Evolutionary conservation across 768 basidiomycete species (phyloP).

Genomic region (Naganishia antarctica): DNA sequence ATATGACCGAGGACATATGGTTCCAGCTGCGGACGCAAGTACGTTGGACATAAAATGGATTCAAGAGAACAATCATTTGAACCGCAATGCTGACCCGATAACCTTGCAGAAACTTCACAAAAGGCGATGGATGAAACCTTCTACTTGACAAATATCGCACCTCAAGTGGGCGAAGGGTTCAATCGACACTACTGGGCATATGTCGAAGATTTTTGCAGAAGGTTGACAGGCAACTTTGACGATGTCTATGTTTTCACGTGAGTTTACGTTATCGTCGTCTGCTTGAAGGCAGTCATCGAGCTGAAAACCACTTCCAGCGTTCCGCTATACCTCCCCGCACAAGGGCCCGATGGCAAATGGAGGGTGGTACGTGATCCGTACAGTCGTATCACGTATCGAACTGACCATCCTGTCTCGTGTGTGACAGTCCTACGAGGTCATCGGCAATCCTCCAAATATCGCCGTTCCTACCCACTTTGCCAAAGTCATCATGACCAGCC

Average conservation of each 20-base stretch:
- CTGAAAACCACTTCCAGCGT: conserved; percentile 50
- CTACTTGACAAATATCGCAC: conserved; percentile 88
- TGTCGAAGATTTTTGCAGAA: conserved; percentile 89
- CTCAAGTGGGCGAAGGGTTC: conserved; percentile 95
- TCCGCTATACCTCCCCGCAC: conserved; percentile 86
- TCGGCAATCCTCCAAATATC: conserved; percentile 82
- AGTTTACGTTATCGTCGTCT: conserved; percentile 19
- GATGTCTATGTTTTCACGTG: conserved; percentile 95
- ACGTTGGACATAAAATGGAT: too few species aligned
- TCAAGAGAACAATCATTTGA: too few species aligned
- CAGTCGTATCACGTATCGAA: not conserved
- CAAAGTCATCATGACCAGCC: conserved; percentile 79
- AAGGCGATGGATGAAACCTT: conserved; percentile 97
- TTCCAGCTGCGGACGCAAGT: conserved; percentile 90
- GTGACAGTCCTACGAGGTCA: conserved; percentile 81
- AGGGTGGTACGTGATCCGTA: conserved; percentile 65
- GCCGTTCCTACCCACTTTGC: conserved; percentile 97
- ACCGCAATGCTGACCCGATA: too few species aligned
- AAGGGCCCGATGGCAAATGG: conserved; percentile 86
- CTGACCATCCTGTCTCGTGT: not conserved
- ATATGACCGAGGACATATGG: conserved; percentile 97
- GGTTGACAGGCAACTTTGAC: conserved; percentile 75
- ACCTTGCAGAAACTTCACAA: conserved; percentile 50
- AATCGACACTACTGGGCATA: conserved; percentile 99
- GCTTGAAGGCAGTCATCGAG: not conserved